Conservation (phyloP, 2,329 filamentous ascomycete genomes). For the Fusarium drepaniforme region DNA sequence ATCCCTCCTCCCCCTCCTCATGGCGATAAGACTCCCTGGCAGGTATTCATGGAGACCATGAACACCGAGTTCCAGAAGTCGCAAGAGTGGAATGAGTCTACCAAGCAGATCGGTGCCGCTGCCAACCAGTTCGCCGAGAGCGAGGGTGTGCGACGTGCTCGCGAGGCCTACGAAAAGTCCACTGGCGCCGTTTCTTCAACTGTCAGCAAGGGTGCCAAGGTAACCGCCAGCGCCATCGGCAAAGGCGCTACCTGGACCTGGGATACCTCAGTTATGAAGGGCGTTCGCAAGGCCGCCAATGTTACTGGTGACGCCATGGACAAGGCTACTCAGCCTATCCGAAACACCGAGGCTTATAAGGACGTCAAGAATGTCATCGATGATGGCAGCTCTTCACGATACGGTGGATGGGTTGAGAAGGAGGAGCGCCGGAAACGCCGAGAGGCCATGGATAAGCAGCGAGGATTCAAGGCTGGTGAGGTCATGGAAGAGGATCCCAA, state of each 20-base stretch:
- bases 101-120: conserved; percentile 90
- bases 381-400: conserved; percentile 94
- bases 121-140: conserved; percentile 95
- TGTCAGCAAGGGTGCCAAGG: conserved; percentile 84
- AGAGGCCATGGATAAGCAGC: conserved; percentile 77
- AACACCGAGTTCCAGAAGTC: conserved; percentile 94
- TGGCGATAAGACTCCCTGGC: conserved; percentile 98
- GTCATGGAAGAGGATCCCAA: conserved; percentile 86
- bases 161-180: conserved; percentile 88
- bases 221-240: conserved; percentile 87
- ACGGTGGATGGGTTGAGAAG: conserved; percentile 97
- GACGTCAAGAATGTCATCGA: conserved; percentile 96
- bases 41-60: conserved; percentile 98
- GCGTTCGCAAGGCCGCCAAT: conserved; percentile 86
- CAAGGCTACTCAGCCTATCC: conserved; percentile 93
- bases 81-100: conserved; percentile 99
- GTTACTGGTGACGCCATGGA: conserved; percentile 89
- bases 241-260: conserved; percentile 96
- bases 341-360: conserved; percentile 95
- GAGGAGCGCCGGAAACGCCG: conserved; percentile 88
- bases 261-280: conserved; percentile 95
- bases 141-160: conserved; percentile 87
- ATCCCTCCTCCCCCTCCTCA: conserved; percentile 92
- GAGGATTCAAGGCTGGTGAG: conserved; percentile 61
- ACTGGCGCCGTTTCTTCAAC: conserved; percentile 85